Conservation (phyloP, 2,329 filamentous ascomycete species). For the Trichoderma hamatum region DNA sequence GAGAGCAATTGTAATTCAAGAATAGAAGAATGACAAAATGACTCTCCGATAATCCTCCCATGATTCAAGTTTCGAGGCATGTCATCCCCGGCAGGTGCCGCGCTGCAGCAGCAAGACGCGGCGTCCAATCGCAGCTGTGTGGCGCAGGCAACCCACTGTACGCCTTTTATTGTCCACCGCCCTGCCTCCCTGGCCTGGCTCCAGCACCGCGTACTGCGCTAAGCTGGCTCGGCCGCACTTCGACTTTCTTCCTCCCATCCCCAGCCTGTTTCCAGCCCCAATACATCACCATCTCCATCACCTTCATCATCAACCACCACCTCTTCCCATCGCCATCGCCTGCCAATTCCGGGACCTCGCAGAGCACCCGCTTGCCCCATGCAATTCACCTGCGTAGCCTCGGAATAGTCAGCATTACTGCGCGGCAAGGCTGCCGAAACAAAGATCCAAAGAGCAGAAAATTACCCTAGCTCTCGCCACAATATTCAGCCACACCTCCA, state of each 20-base stretch:
- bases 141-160: conserved; percentile 20
- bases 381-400: background rate
- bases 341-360: conserved; percentile 14
- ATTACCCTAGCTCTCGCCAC: conserved; percentile 48
- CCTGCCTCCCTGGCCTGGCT: conserved; percentile 10
- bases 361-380: conserved; percentile 11
- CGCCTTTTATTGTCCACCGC: conserved; percentile 22
- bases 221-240: conserved; percentile 17
- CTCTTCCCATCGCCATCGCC: conserved; percentile 17
- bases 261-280: conserved; percentile 25
- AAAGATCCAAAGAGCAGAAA: conserved; percentile 21
- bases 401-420: conserved; percentile 4
- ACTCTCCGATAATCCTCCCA: background rate
- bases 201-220: conserved; percentile 13
- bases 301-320: conserved; percentile 6
- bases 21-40: background rate
- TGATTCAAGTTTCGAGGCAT: conserved; percentile 7
- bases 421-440: conserved; percentile 6
- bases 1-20: background rate
- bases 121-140: conserved; percentile 15
- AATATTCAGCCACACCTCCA: conserved; percentile 48
- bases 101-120: conserved; percentile 5
- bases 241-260: conserved; percentile 27
- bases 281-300: conserved; percentile 16
- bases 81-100: conserved; percentile 23